Conservation (phyloP, 2,329 filamentous ascomycete species). For the Didymella sp. region DNA sequence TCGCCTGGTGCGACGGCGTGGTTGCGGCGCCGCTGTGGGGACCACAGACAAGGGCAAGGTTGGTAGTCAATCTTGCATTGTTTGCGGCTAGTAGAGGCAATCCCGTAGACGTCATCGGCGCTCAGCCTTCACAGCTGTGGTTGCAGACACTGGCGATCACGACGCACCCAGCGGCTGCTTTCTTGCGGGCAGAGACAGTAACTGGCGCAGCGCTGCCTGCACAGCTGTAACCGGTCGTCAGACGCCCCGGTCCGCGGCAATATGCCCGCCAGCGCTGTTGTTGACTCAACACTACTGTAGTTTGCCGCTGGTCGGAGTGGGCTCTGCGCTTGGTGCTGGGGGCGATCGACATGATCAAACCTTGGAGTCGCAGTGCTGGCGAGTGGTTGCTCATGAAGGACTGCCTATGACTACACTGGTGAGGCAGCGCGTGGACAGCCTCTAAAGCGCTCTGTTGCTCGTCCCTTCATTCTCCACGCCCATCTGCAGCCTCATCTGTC, state of each 20-base stretch:
- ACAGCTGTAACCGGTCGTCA: constrained; percentile 8
- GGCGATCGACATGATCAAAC: constrained; percentile 17
- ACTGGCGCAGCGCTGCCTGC: not conserved
- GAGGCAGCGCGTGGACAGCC: not conserved
- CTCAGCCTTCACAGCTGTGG: constrained; percentile 15
- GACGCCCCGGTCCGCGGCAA: constrained; percentile 13
- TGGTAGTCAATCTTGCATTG: constrained; percentile 8
- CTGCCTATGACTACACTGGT: constrained; percentile 1
- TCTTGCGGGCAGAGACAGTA: constrained; percentile 4
- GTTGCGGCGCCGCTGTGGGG: constrained; percentile 17
- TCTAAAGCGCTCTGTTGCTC: not conserved
- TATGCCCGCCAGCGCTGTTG: constrained; percentile 5
- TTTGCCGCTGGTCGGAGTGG: constrained; percentile 18
- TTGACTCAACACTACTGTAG: constrained; percentile 12
- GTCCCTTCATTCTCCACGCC: not conserved
- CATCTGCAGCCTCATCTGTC: not conserved
- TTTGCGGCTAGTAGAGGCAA: constrained; percentile 4
- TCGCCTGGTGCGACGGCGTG: constrained; percentile 16
- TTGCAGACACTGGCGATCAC: constrained; percentile 12
- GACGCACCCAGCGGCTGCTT: constrained; percentile 4
- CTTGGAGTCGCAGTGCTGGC: constrained; percentile 7
- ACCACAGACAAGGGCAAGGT: not conserved
- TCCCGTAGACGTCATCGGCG: constrained; percentile 16
- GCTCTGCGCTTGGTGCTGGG: constrained; percentile 13
- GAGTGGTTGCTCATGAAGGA: constrained; percentile 1